Evolutionary conservation across 2,329 filamentous ascomycete genomes (phyloP).

Genomic region (Sporothrix inflata): DNA sequence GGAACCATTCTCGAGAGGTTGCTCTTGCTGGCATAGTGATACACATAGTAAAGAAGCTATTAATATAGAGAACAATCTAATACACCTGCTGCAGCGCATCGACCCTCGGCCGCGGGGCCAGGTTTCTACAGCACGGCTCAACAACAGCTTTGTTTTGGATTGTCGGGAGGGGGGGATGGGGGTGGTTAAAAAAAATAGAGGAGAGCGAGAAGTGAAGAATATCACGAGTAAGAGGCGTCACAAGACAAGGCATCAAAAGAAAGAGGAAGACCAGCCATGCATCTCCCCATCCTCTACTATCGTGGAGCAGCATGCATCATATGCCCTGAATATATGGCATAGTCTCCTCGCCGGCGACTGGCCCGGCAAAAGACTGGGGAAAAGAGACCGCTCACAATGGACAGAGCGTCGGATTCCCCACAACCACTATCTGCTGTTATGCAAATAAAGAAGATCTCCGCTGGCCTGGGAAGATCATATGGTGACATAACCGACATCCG

Average conservation of each 20-base stretch:
- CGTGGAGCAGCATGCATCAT: background rate
- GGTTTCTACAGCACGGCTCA: background rate
- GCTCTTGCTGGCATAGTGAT: background rate
- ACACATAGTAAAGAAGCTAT: background rate
- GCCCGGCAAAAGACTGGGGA: background rate
- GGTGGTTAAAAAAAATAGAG: background rate
- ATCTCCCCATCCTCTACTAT: background rate
- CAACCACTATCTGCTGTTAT: conserved; percentile 9
- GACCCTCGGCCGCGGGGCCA: background rate
- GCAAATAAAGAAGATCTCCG: conserved; percentile 6
- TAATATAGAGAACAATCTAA: background rate
- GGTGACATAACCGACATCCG: background rate
- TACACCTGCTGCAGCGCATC: conserved; percentile 17
- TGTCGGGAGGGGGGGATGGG: no score
- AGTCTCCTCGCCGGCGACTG: background rate
- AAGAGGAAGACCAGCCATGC: background rate
- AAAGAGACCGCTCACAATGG: background rate
- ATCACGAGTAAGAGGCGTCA: background rate
- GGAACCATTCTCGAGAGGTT: background rate
- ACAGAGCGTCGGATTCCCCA: background rate
- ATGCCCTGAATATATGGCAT: background rate
- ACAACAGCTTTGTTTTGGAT: background rate
- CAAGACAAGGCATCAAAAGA: background rate
- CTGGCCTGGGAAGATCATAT: background rate
- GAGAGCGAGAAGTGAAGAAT: background rate